Base-by-base conservation (phyloP, 495 filamentous ascomycete genomes). In the Pseudevernia furfuracea region DNA sequence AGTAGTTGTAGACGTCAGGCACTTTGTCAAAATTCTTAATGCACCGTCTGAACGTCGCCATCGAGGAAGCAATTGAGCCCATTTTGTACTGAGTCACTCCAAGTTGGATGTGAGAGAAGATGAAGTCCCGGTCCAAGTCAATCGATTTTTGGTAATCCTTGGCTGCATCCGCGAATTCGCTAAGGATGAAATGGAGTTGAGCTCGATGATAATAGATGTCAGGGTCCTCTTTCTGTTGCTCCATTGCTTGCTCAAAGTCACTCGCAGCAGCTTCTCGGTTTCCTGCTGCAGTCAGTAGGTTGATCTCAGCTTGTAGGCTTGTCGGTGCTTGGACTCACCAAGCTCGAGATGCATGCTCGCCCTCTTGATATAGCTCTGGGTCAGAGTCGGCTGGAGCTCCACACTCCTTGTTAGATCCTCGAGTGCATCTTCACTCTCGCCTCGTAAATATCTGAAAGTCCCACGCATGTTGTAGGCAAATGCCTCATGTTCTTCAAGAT, bases 51-150 rank as follows among this genome's bases (percentile, higher is more conserved):
- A 99, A 99, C 9, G 95, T 97, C 19, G 95, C 91, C 91, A 97
- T 97, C 34, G 92, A 96, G 10, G 92, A 96, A 5, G 94, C 94
- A 58, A 97, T 89, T 14, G 91, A 96, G 63, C 94, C 95, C 91
- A 97, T 95, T 86, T 99, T 99, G 79, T 99, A 99, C 77, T 99
- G 94, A 55, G 94, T 99, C 48, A 99, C 94, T 77, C 94, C 94
- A 59, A 99, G 89, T 75, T 99, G 94, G 70, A 99, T 97, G 81
- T 98, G 94, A 14, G 94, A 97, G 82, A 95, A 98, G 79, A 98
- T 98, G 76, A 98, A 98, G 62, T 89, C 87, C 53, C 82, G 79
- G 81, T 98, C 94, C 46, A 98, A 85, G 70, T 97, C 94, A 73
- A 98, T 99, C 25, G 94, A 97, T 78, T 96, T 96, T 73, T 99